Evolutionary conservation across 1,284 basidiomycete species (phyloP).

Genomic region (Kalmanozyma brasiliensis): DNA sequence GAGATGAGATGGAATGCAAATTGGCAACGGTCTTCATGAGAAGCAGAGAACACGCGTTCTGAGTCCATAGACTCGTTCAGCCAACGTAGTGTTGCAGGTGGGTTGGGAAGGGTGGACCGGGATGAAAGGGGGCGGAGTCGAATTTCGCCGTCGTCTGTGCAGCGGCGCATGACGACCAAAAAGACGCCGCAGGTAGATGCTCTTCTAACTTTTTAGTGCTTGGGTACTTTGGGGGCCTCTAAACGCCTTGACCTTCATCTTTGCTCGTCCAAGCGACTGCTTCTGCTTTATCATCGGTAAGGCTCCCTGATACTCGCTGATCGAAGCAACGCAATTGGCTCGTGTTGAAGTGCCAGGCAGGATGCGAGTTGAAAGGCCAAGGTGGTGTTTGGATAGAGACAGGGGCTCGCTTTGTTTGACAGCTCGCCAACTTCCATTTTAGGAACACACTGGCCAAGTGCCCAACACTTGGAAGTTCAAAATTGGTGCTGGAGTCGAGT

Average conservation of each 20-base stretch:
- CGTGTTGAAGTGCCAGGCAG: too few species aligned
- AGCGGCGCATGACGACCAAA: conserved; percentile 2
- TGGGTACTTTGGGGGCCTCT: too few species aligned
- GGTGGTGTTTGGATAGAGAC: neutral
- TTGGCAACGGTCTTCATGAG: neutral
- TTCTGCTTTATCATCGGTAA: too few species aligned
- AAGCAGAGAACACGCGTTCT: too few species aligned
- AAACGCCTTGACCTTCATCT: too few species aligned
- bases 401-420: conserved; percentile 20
- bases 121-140: neutral
- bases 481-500: too few species aligned
- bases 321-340: too few species aligned
- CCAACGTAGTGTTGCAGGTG: too few species aligned
- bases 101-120: too few species aligned
- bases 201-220: conserved; percentile 9
- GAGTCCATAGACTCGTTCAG: too few species aligned
- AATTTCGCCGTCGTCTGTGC: neutral
- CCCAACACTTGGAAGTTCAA: neutral
- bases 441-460: neutral
- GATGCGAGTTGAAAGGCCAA: neutral
- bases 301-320: too few species aligned
- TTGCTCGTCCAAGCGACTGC: neutral
- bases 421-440: conserved; percentile 4
- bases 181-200: conserved; percentile 14
- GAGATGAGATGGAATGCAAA: neutral